Evolutionary conservation across 2,329 filamentous ascomycete species (phyloP).

Genomic region (Trichoderma cornu-damae): DNA sequence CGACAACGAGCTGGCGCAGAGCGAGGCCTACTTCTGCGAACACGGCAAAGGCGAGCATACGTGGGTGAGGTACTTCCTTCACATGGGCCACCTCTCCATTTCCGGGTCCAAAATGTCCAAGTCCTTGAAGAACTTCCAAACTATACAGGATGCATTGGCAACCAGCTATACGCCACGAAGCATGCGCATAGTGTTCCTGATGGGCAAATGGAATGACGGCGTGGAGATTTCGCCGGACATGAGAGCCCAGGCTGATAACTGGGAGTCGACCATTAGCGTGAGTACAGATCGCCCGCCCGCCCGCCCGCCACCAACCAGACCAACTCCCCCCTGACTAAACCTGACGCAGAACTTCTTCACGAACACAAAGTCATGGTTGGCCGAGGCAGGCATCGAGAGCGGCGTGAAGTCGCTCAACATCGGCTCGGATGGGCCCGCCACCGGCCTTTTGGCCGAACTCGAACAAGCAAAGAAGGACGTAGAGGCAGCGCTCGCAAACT

Average conservation of each 20-base stretch:
- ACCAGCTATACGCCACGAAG: conserved; percentile 69
- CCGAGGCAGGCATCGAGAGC: conserved; percentile 37
- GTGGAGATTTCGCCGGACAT: conserved; percentile 87
- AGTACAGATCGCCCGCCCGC: conserved; percentile 27
- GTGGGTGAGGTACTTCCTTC: conserved; percentile 94
- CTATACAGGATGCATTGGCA: conserved; percentile 75
- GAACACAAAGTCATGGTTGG: conserved; percentile 50
- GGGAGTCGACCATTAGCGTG: conserved; percentile 73
- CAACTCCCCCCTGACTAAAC: conserved; percentile 21
- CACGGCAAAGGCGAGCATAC: conserved; percentile 53
- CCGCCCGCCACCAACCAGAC: too few relatives aligned
- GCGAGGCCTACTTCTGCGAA: conserved; percentile 72
- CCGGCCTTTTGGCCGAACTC: conserved; percentile 38
- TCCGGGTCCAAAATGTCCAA: conserved; percentile 95
- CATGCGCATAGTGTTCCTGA: conserved; percentile 79
- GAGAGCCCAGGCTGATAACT: conserved; percentile 65
- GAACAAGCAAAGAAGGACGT: conserved; percentile 52
- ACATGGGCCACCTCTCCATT: conserved; percentile 86
- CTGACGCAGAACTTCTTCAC: conserved; percentile 51
- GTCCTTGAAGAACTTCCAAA: conserved; percentile 91
- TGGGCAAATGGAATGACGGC: conserved; percentile 85
- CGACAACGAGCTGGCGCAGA: conserved; percentile 88
- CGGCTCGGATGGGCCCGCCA: conserved; percentile 28
- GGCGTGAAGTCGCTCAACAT: conserved; percentile 39
- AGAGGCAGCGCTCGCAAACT: conserved; percentile 64